A percentile compares a stretch with the other conserved stretches of the same genome.
Evolutionary conservation across 495 filamentous ascomycete species (phyloP).

Genomic region (Tuber calosporum): DNA sequence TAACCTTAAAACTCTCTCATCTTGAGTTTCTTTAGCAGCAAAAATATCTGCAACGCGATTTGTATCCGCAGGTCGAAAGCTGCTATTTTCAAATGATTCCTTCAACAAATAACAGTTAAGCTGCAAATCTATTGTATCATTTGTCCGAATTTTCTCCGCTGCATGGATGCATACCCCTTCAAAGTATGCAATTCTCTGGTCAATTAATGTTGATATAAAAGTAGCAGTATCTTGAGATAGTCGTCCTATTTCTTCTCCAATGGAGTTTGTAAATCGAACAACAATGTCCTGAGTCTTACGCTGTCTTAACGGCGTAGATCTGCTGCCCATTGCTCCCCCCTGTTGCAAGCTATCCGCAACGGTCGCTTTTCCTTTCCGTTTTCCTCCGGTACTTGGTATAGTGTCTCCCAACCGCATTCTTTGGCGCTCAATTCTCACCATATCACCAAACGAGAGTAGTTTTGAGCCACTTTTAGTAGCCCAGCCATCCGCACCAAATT

Average conservation of each 20-base stretch:
- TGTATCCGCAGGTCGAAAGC: slow-evolving; percentile 54
- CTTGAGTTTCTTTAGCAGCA: slow-evolving; percentile 67
- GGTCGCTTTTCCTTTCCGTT: slow-evolving; percentile 45
- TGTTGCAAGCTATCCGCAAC: slow-evolving; percentile 38
- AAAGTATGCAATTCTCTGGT: slow-evolving; percentile 82
- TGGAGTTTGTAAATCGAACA: slow-evolving; percentile 81
- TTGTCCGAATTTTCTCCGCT: slow-evolving; percentile 73
- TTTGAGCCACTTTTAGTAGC: slow-evolving; percentile 73
- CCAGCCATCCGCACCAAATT: slow-evolving; percentile 88
- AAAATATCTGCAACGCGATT: slow-evolving; percentile 66
- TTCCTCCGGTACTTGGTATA: slow-evolving; percentile 48
- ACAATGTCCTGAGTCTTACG: slow-evolving; percentile 67
- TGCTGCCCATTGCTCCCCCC: slow-evolving; percentile 15
- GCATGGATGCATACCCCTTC: slow-evolving; percentile 86
- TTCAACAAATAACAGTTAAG: slow-evolving; percentile 68
- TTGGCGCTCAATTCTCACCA: slow-evolving; percentile 76
- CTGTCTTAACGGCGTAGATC: slow-evolving; percentile 45
- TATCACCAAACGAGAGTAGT: slow-evolving; percentile 68
- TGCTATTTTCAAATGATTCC: slow-evolving; percentile 59
- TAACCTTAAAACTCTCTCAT: slow-evolving; percentile 76
- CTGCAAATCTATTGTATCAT: slow-evolving; percentile 88
- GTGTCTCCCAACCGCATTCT: slow-evolving; percentile 53
- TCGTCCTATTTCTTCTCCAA: slow-evolving; percentile 76
- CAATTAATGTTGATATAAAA: slow-evolving; percentile 89
- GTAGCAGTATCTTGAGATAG: slow-evolving; percentile 83